phyloP scores from a whole-genome alignment of 2,329 filamentous ascomycete genomes.

The Paracamarosporium sp. region DNA sequence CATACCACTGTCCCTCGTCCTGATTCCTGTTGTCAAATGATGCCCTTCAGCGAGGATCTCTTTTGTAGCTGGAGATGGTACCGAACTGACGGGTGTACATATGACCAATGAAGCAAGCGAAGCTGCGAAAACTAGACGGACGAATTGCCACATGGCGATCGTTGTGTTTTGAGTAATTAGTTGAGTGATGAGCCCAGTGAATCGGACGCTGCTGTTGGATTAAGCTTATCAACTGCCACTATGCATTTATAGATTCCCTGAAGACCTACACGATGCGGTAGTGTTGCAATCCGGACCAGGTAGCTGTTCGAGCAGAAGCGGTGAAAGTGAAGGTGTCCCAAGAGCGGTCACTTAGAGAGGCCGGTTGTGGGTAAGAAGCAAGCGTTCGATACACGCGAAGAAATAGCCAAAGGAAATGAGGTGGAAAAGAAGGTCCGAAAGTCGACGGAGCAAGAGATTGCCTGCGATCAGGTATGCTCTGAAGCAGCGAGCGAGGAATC shows the following conservation, averaged over 20 bases:
- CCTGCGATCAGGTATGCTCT: background rate
- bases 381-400: too few species aligned
- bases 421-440: background rate
- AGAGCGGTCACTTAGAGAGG: background rate
- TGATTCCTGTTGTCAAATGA: constrained; percentile 26
- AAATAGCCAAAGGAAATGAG: background rate
- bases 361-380: background rate
- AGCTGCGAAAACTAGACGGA: constrained; percentile 1
- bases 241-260: background rate
- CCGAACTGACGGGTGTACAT: constrained; percentile 11
- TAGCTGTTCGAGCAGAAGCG: background rate
- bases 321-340: background rate
- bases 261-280: background rate
- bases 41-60: constrained; percentile 11
- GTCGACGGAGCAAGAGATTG: background rate
- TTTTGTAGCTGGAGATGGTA: background rate
- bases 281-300: background rate
- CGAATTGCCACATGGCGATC: background rate
- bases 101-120: constrained; percentile 10
- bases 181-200: background rate
- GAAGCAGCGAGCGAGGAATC: background rate
- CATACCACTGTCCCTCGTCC: constrained; percentile 27
- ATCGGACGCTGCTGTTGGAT: background rate
- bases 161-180: background rate
- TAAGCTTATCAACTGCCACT: background rate